Evolutionary conservation across 1,284 basidiomycete species (phyloP).

Genomic region (Amylostereum chailletii): DNA sequence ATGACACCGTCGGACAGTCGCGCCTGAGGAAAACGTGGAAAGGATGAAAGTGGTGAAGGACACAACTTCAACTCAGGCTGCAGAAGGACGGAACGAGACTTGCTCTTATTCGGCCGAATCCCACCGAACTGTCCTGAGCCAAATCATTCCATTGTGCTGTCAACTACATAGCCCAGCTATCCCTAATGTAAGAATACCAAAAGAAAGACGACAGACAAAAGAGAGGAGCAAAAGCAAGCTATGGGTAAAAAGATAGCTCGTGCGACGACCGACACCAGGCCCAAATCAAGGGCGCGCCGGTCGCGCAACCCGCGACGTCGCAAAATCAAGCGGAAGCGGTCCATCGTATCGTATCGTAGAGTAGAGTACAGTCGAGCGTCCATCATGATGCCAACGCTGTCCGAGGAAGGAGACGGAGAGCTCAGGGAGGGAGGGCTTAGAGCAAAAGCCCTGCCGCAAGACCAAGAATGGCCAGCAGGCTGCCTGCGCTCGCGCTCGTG

Average conservation of each 20-base stretch:
- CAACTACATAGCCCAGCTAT: constrained; percentile 6
- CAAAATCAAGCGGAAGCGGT: background rate
- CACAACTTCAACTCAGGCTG: too few species aligned
- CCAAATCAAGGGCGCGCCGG: background rate
- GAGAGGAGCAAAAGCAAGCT: background rate
- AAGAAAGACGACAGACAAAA: background rate
- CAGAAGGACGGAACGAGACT: too few species aligned
- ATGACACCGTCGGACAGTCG: too few species aligned
- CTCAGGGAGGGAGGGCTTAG: background rate
- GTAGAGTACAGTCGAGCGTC: background rate
- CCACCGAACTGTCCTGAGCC: background rate
- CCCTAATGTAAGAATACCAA: constrained; percentile 1
- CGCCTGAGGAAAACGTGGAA: too few species aligned
- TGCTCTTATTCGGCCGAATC: too few species aligned
- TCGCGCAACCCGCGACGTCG: background rate
- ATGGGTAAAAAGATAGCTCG: background rate
- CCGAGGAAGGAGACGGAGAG: background rate
- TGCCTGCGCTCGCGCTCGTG: constrained; percentile 3
- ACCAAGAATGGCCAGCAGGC: constrained; percentile 5
- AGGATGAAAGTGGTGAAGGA: too few species aligned
- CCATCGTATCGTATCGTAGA: background rate
- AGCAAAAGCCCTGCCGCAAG: constrained; percentile 7
- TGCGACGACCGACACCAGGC: background rate
- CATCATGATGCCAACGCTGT: background rate
- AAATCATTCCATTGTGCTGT: constrained; percentile 3